Evolutionary conservation across 1,139 yeast genomes (phyloP).

Genomic region (Saccharomyces hybrid): DNA sequence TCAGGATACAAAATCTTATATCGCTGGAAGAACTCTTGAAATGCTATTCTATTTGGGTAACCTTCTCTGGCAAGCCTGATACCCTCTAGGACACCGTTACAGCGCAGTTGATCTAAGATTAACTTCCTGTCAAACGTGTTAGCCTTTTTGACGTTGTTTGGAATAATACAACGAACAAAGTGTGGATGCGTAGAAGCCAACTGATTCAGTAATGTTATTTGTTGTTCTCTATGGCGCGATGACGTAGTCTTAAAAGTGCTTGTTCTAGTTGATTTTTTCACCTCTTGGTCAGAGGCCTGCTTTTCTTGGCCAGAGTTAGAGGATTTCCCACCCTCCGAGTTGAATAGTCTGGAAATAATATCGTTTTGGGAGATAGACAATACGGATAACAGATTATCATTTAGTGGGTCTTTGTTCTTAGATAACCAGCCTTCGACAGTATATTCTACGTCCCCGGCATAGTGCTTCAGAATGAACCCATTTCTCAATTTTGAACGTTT

Average conservation of each 20-base stretch:
- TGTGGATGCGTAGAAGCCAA: slow-evolving; percentile 84
- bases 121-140: slow-evolving; percentile 63
- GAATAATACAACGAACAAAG: slow-evolving; percentile 91
- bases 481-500: slow-evolving; percentile 59
- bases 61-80: slow-evolving; percentile 96
- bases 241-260: slow-evolving; percentile 69
- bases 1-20: slow-evolving; percentile 51
- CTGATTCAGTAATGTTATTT: slow-evolving; percentile 62
- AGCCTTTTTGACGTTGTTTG: slow-evolving; percentile 71
- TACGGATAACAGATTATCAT: slow-evolving; percentile 58
- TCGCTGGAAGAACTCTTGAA: slow-evolving; percentile 68
- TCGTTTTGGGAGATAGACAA: slow-evolving; percentile 50
- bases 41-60: slow-evolving; percentile 84
- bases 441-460: slow-evolving; percentile 93
- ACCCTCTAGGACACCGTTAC: slow-evolving; percentile 98
- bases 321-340: slow-evolving; percentile 7
- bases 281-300: neutral
- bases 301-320: neutral
- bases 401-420: slow-evolving; percentile 90
- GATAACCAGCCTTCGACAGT: slow-evolving; percentile 89
- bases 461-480: slow-evolving; percentile 79
- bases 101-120: slow-evolving; percentile 82
- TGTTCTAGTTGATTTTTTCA: slow-evolving; percentile 11
- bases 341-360: slow-evolving; percentile 44
- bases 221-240: slow-evolving; percentile 77